A percentile compares a stretch with the other conserved stretches of the same genome.
Evolutionary conservation across 2,329 filamentous ascomycete species (phyloP).

Genomic region (Thelonectria olida): DNA sequence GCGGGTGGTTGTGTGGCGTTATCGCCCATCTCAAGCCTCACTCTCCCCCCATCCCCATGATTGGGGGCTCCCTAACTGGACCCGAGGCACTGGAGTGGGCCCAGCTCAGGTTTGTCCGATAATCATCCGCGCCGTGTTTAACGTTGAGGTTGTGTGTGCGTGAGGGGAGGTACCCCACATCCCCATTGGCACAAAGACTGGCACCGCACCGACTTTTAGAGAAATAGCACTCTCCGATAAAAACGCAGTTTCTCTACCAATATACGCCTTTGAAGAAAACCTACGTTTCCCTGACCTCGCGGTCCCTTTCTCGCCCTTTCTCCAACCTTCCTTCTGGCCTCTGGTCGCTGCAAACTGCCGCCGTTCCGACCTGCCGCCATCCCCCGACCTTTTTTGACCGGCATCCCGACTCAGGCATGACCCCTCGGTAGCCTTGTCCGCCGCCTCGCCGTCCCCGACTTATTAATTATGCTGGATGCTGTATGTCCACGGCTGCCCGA

Average conservation of each 20-base stretch:
- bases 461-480: conserved; percentile 55
- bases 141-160: background rate
- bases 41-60: background rate
- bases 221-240: conserved; percentile 46
- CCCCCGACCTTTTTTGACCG: conserved; percentile 25
- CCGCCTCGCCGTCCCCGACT: conserved; percentile 43
- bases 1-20: conserved; percentile 17
- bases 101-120: conserved; percentile 40
- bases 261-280: conserved; percentile 30
- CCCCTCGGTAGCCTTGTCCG: conserved; percentile 52
- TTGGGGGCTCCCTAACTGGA: conserved; percentile 14
- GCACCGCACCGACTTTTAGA: conserved; percentile 52
- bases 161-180: conserved; percentile 45
- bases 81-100: conserved; percentile 16
- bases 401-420: conserved; percentile 48
- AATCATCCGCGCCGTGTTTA: conserved; percentile 36
- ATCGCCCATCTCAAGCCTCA: conserved; percentile 8
- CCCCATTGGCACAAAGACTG: conserved; percentile 50
- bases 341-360: conserved; percentile 16
- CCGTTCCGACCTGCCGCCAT: conserved; percentile 21
- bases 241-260: conserved; percentile 45
- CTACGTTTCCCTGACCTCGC: conserved; percentile 22
- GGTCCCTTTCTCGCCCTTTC: background rate
- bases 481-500: conserved; percentile 51
- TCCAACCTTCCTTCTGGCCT: background rate